Base-by-base conservation (phyloP, 2,329 filamentous ascomycete genomes). In the Polytolypa hystricis region DNA sequence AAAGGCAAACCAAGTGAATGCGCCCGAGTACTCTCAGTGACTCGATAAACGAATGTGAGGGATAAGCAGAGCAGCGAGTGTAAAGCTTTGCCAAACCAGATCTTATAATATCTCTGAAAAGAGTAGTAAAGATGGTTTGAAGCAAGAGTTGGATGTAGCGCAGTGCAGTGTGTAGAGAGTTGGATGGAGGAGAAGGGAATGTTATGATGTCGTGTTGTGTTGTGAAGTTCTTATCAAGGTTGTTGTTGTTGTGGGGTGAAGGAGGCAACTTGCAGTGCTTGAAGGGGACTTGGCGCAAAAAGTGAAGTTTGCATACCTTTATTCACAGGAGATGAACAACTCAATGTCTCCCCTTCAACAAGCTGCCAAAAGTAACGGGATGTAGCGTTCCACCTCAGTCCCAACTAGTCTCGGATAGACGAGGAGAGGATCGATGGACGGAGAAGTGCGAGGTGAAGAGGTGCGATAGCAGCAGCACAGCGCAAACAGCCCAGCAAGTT, bases 281-380 rank as follows among this genome's bases (percentile, higher is more conserved):
- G 11, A 35, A 5, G 18, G 12, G n/a, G 35, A 18, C 27, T 27
- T 32, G 32, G 14, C 19, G 27, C 12, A 26, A 28, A 30, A 37
- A 33, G 19, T 30, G 28, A 12, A 17, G 35, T 20, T n/a, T 33
- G 30, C 37, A 21, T 39, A 39, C 37, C 37, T 16, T 30, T 37
- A 20, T n/a, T 18, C 26, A n/a, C 34, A 75, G 82, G 85, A 93
- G 86, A 93, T 83, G 70, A 85, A 93, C 86, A 93, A 94, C 62
- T 80, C 65, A 94, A 94, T 93, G 86, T 86, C 81, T 93, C 86
- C 83, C 85, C 84, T 42, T 69, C 70, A n/a, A n/a, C 69, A 67
- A 62, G 21, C 21, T 25, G 21, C 21, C n/a, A n/a, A n/a, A n/a
- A n/a, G n/a, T n/a, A n/a, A n/a, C n/a, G n/a, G n/a, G n/a, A n/a